Conservation (phyloP, 352 stramenopile species). For the Phytophthora gonapodyides region DNA sequence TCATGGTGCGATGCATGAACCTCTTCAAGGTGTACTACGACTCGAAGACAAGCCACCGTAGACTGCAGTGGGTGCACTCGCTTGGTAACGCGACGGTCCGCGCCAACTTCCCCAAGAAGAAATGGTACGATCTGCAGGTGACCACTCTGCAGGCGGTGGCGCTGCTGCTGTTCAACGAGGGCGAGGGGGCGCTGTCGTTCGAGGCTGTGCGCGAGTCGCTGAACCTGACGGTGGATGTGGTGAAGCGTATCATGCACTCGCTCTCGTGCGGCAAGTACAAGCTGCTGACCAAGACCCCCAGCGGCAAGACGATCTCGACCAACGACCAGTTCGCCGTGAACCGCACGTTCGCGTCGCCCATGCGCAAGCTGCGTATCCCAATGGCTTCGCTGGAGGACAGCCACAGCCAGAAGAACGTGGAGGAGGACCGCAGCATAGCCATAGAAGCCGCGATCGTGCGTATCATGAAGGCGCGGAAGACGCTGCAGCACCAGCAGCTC, state of each 20-base stretch:
- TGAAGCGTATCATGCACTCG: slow-evolving; percentile 99
- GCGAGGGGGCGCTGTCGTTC: slow-evolving; percentile 86
- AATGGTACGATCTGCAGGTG: slow-evolving; percentile 98
- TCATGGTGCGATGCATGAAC: slow-evolving; percentile 96
- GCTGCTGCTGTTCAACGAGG: slow-evolving; percentile 96
- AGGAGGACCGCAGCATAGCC: slow-evolving; percentile 96
- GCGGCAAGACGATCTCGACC: slow-evolving; percentile 94
- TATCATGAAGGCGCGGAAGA: slow-evolving; percentile 99
- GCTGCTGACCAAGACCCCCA: slow-evolving; percentile 94
- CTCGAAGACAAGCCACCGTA: slow-evolving; percentile 94
- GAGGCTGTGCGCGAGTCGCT: slow-evolving; percentile 91
- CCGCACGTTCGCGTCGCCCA: slow-evolving; percentile 93
- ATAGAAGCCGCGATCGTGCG: slow-evolving; percentile 99
- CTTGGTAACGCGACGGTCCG: slow-evolving; percentile 95
- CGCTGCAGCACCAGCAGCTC: slow-evolving; percentile 97
- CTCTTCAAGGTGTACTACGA: slow-evolving; percentile 97
- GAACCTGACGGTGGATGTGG: slow-evolving; percentile 95
- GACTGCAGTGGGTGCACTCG: slow-evolving; percentile 96
- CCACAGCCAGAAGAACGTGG: slow-evolving; percentile 98
- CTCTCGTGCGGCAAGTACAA: slow-evolving; percentile 99
- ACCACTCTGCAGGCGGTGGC: slow-evolving; percentile 97
- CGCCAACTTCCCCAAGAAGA: slow-evolving; percentile 85
- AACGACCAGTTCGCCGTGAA: slow-evolving; percentile 97
- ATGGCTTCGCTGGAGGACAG: slow-evolving; percentile 99
- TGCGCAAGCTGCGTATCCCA: slow-evolving; percentile 98